Conservation (phyloP, 495 filamentous ascomycete genomes). For the Aspergillus indologenus region DNA sequence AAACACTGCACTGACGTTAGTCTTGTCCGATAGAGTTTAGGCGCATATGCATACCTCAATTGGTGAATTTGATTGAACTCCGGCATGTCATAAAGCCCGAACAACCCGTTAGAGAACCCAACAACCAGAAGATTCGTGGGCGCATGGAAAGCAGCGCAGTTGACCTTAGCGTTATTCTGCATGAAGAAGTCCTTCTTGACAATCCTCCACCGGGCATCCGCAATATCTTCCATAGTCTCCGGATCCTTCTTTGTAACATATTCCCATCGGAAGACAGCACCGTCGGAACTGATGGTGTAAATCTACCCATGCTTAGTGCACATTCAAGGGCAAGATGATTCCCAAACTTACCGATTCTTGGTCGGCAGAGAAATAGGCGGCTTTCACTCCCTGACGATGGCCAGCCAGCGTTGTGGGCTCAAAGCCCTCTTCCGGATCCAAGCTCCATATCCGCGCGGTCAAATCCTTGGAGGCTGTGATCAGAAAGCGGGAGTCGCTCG, state of each 20-base stretch:
- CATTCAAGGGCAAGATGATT: conserved; percentile 35
- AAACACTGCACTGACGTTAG: conserved; percentile 64
- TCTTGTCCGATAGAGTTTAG: background rate
- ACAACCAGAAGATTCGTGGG: conserved; percentile 83
- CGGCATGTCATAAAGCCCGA: conserved; percentile 92
- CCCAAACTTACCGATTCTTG: conserved; percentile 64
- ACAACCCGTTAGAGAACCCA: conserved; percentile 92
- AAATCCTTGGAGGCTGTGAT: conserved; percentile 87
- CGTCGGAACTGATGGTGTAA: conserved; percentile 69
- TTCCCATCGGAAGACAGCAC: conserved; percentile 63
- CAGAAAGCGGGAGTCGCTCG: conserved; percentile 90
- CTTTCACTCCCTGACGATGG: conserved; percentile 80
- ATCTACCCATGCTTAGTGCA: conserved; percentile 57
- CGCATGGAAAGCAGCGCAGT: conserved; percentile 82
- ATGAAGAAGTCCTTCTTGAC: conserved; percentile 84
- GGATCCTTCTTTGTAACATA: conserved; percentile 54
- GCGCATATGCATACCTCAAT: conserved; percentile 47
- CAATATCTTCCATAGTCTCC: conserved; percentile 58
- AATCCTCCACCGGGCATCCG: conserved; percentile 78
- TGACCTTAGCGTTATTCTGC: conserved; percentile 83
- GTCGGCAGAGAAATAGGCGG: conserved; percentile 88
- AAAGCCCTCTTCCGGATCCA: conserved; percentile 83
- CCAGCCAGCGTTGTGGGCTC: conserved; percentile 84
- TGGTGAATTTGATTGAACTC: conserved; percentile 95
- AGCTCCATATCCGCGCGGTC: conserved; percentile 91